Percentiles rank a stretch among this genome's conserved stretches.
Evolutionary conservation across 2,329 filamentous ascomycete species (phyloP).

Genomic region (Alternaria triticimaculans): DNA sequence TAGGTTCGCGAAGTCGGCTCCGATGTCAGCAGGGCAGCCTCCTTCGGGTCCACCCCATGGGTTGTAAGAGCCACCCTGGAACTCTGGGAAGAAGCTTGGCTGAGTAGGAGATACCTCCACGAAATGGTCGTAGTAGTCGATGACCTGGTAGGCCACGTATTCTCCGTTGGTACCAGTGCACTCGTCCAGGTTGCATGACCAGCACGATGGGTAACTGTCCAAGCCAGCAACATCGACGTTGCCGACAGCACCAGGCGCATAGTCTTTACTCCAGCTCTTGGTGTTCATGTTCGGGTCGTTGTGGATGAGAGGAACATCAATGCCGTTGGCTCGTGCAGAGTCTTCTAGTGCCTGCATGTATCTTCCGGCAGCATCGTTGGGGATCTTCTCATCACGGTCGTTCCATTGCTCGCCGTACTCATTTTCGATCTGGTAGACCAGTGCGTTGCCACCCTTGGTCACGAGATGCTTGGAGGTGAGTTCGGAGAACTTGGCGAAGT

Average conservation of each 20-base stretch:
- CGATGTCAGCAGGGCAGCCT: slow-evolving; percentile 61
- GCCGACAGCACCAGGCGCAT: slow-evolving; percentile 58
- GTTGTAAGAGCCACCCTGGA: slow-evolving; percentile 67
- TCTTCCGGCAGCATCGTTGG: slow-evolving; percentile 57
- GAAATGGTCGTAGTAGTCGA: slow-evolving; percentile 58
- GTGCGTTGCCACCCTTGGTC: slow-evolving; percentile 64
- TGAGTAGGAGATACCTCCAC: slow-evolving; percentile 52
- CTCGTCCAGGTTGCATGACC: slow-evolving; percentile 68
- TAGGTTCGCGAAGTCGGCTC: slow-evolving; percentile 66
- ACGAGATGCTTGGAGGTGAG: slow-evolving; percentile 61
- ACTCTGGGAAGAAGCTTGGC: slow-evolving; percentile 65
- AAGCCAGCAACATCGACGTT: slow-evolving; percentile 62
- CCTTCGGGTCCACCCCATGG: slow-evolving; percentile 67
- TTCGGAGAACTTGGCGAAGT: slow-evolving; percentile 58
- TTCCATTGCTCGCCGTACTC: slow-evolving; percentile 57
- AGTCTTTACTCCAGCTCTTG: slow-evolving; percentile 67
- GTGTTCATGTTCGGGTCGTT: slow-evolving; percentile 68
- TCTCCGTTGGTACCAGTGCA: slow-evolving; percentile 67
- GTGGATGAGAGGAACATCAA: slow-evolving; percentile 63
- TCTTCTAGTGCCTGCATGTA: slow-evolving; percentile 67
- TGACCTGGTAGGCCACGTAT: slow-evolving; percentile 62
- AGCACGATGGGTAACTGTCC: slow-evolving; percentile 64
- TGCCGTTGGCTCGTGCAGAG: slow-evolving; percentile 62
- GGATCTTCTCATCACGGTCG: slow-evolving; percentile 47
- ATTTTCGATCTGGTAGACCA: slow-evolving; percentile 66